Conservation (phyloP, 1,139 yeast genomes). For the Pichia norvegensis region DNA sequence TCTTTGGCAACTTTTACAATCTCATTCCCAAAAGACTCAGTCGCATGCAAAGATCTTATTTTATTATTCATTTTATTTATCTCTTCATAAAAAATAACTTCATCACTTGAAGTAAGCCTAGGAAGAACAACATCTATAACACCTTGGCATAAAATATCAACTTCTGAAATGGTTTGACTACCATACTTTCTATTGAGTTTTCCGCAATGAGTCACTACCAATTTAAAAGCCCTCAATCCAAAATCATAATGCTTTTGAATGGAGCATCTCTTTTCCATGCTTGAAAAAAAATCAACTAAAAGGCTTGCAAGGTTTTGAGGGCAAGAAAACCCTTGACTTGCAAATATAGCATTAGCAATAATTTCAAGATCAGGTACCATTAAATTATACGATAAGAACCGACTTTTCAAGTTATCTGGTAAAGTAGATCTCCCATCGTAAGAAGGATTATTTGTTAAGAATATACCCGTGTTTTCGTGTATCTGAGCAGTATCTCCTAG, state of each 20-base stretch:
- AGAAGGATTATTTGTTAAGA: slow-evolving; percentile 88
- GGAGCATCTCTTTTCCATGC: slow-evolving; percentile 36
- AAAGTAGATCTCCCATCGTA: slow-evolving; percentile 76
- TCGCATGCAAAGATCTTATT: background rate
- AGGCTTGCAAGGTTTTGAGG: slow-evolving; percentile 41
- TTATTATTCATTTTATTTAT: slow-evolving; percentile 22
- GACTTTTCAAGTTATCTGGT: slow-evolving; percentile 80
- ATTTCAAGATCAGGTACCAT: slow-evolving; percentile 58
- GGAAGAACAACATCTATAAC: slow-evolving; percentile 58
- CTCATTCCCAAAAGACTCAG: slow-evolving; percentile 3
- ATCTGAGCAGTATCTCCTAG: slow-evolving; percentile 41
- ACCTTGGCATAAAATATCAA: slow-evolving; percentile 42
- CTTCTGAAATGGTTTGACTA: slow-evolving; percentile 27
- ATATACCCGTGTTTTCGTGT: slow-evolving; percentile 57
- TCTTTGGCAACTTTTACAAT: slow-evolving; percentile 20
- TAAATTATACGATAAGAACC: slow-evolving; percentile 74
- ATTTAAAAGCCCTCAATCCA: slow-evolving; percentile 75
- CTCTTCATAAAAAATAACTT: slow-evolving; percentile 31
- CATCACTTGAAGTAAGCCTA: slow-evolving; percentile 50
- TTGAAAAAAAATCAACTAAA: slow-evolving; percentile 51
- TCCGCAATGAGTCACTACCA: slow-evolving; percentile 57
- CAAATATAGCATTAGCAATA: slow-evolving; percentile 66
- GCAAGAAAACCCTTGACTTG: slow-evolving; percentile 60
- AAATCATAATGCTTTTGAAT: slow-evolving; percentile 78
- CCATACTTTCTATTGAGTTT: slow-evolving; percentile 30